Evolutionary conservation across 805 yeast genomes (phyloP).

Genomic region (Isabelozyma gotoi): DNA sequence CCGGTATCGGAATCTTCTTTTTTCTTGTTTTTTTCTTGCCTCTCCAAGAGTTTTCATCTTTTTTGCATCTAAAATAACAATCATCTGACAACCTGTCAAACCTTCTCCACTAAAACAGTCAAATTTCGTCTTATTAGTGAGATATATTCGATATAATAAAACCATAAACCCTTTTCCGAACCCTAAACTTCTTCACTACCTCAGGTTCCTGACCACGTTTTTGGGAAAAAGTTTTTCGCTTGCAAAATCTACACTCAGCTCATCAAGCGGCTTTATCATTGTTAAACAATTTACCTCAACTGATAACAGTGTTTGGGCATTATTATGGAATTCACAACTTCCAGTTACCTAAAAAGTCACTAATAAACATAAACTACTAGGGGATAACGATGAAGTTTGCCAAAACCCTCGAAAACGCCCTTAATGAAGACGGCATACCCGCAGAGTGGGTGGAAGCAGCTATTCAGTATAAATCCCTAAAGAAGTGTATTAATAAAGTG

Average conservation of each 20-base stretch:
- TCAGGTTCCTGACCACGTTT: background rate
- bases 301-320: background rate
- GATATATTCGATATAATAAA: too few relatives aligned
- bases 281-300: background rate
- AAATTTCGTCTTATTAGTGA: background rate
- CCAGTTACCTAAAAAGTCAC: too few relatives aligned
- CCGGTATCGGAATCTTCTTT: slow-evolving; percentile 65
- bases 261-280: background rate
- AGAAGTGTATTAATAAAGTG: slow-evolving; percentile 64
- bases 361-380: too few relatives aligned
- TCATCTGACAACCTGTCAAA: background rate
- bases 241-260: too few relatives aligned
- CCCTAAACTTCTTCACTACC: too few relatives aligned
- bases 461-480: slow-evolving; percentile 68
- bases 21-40: background rate
- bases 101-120: background rate
- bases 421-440: slow-evolving; percentile 62
- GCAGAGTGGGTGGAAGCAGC: slow-evolving; percentile 67
- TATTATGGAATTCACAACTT: background rate
- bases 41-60: background rate
- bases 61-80: background rate
- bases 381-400: slow-evolving; percentile 65
- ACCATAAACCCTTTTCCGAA: background rate
- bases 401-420: slow-evolving; percentile 62
- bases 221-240: background rate